Percentiles rank a stretch among this genome's conserved stretches.
phyloP scores from a whole-genome alignment of 192 early-diverging fungal genomes.

The Mortierella alpina region DNA sequence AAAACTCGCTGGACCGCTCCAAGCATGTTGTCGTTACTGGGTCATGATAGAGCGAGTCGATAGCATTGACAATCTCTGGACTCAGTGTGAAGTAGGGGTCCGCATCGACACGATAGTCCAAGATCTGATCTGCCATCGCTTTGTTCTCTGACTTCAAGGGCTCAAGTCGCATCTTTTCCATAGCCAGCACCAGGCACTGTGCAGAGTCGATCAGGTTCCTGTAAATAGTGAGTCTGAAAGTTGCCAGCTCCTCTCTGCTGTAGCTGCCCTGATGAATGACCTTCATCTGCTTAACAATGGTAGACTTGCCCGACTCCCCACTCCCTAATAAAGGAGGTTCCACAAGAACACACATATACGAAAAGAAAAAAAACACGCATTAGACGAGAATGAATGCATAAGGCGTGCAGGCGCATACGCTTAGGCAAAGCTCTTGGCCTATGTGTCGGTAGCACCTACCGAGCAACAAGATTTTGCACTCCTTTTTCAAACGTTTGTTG shows the following conservation, averaged over 20 bases:
- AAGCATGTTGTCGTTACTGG: conserved; percentile 71
- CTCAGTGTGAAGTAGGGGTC: conserved; percentile 67
- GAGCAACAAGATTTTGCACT: conserved; percentile 79
- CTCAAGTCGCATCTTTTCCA: conserved; percentile 71
- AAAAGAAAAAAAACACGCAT: background rate
- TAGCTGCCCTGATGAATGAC: conserved; percentile 96
- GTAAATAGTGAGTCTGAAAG: conserved; percentile 83
- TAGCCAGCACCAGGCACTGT: conserved; percentile 81
- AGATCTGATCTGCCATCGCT: conserved; percentile 43
- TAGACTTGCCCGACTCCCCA: conserved; percentile 96
- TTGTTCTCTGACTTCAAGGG: conserved; percentile 65
- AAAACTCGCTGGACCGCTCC: conserved; percentile 84
- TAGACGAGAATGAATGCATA: background rate
- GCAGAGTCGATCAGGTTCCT: conserved; percentile 89
- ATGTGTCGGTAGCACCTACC: conserved; percentile 53
- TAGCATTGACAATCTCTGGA: conserved; percentile 73
- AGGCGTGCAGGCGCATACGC: too few relatives aligned
- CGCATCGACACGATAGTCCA: conserved; percentile 63
- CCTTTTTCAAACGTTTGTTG: conserved; percentile 65
- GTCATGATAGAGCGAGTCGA: conserved; percentile 81
- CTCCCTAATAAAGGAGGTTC: conserved; percentile 63
- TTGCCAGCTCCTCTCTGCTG: conserved; percentile 79
- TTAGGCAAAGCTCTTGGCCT: too few relatives aligned
- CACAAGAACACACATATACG: too few relatives aligned
- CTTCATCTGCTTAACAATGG: conserved; percentile 98